Base-by-base conservation (phyloP, 75 land plant genomes). In the Pinus taeda region DNA sequence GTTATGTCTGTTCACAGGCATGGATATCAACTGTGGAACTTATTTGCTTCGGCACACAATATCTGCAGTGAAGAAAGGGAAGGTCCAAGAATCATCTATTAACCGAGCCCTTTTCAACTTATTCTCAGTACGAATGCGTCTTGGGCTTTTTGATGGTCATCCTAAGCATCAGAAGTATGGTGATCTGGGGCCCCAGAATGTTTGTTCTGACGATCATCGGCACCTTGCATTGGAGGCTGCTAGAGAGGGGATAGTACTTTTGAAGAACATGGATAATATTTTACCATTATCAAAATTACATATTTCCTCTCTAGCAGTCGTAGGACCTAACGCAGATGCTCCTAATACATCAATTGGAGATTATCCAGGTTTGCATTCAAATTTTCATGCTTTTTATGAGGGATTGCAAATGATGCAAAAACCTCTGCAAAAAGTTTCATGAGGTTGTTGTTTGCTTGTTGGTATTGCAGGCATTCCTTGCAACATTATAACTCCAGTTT, bases 21-120 rank as follows among this genome's bases (percentile, higher is more conserved):
- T 89, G 81, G 95, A 96, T 85, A 87, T 96, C 24, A 92, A 96
- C 78, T 96, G 97, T 75, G 99, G 99, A 49, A 66, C 91, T 45
- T 94, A 82, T 76, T 58, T 92, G 69, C 83, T 89, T 18, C 80
- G 83, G 12, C 76, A 94, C 79, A 88, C 93, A 8, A 69, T 79
- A 78, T 75, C 81, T 42, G 90, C 97, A 0, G 60, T 96, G 17
- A 49, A 86, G 11, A 49, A 81, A 71, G 93, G 93, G 21, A 94
- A 87, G 76, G 81, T 94, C 17, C 26, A 71, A 20, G 91, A 89
- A 55, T 79, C 85, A 71, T 83, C 81, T 53, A 80, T 96, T 6
- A 95, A 94, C 55, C 78, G 71, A 45, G 95, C 99, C 2, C 87
- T 96, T 22, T 21, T 79, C 30, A 94, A 96, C 80, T 81, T 92